Percentiles rank a stretch among this genome's conserved stretches.
Conservation (phyloP, 2,329 filamentous ascomycete species). For the Penicillium sp. region DNA sequence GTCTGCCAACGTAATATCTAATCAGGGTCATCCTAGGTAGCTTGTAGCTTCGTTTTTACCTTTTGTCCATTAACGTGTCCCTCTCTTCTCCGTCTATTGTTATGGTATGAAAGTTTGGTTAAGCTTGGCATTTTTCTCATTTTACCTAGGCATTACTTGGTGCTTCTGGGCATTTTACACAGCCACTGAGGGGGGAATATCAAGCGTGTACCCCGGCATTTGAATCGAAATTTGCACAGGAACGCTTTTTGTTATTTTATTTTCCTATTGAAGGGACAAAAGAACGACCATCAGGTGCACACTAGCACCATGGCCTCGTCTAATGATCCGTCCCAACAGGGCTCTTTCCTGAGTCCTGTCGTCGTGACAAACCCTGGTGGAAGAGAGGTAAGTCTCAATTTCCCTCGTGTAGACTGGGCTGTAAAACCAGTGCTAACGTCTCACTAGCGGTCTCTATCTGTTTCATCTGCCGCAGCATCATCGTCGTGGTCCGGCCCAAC, state of each 20-base stretch:
- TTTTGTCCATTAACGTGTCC: neutral
- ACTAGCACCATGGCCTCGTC: constrained; percentile 14
- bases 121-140: constrained; percentile 3
- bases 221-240: neutral
- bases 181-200: constrained; percentile 14
- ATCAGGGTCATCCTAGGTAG: neutral
- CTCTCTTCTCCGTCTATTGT: neutral
- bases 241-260: neutral
- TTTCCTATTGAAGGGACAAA: constrained; percentile 4
- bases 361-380: constrained; percentile 13
- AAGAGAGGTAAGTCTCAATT: constrained; percentile 18
- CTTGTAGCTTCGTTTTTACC: neutral
- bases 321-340: constrained; percentile 7
- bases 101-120: neutral
- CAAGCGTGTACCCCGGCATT: neutral
- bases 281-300: constrained; percentile 1
- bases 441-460: constrained; percentile 17
- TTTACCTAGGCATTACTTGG: constrained; percentile 1
- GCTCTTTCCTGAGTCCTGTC: constrained; percentile 15
- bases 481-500: constrained; percentile 19
- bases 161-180: constrained; percentile 17
- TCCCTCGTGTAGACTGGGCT: neutral
- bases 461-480: constrained; percentile 15
- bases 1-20: neutral
- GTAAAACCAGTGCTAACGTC: constrained; percentile 2